Percentiles rank a stretch among this genome's conserved stretches.
Evolutionary conservation across 306 rosid genomes (phyloP).

Genomic region (Prunus kanzakura): DNA sequence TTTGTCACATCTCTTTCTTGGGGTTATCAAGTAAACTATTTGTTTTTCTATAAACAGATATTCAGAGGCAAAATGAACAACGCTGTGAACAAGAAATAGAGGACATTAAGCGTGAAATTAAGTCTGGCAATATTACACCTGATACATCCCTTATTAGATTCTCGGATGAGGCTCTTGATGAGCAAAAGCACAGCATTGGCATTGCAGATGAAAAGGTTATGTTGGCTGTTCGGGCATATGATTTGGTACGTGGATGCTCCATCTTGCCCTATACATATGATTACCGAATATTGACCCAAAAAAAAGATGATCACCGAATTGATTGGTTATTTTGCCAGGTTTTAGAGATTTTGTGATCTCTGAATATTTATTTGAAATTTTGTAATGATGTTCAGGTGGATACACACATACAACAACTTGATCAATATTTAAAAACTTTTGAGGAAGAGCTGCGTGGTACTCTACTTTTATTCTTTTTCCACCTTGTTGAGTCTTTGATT

Average conservation of each 20-base stretch:
- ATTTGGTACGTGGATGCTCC: constrained; percentile 61
- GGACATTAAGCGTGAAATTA: constrained; percentile 67
- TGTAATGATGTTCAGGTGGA: constrained; percentile 63
- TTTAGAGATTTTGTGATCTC: background rate
- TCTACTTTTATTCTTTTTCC: constrained; percentile 21
- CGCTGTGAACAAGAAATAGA: constrained; percentile 91
- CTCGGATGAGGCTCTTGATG: constrained; percentile 94
- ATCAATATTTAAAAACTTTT: constrained; percentile 81
- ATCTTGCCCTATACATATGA: background rate
- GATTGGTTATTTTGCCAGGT: background rate
- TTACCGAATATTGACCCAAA: background rate
- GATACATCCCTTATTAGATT: constrained; percentile 61
- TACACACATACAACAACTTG: constrained; percentile 92
- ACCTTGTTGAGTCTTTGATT: background rate
- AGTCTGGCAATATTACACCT: constrained; percentile 69
- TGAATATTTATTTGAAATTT: background rate
- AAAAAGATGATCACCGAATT: background rate
- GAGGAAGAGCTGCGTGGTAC: constrained; percentile 87
- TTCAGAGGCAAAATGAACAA: constrained; percentile 78
- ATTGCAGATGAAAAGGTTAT: constrained; percentile 90
- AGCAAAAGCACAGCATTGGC: constrained; percentile 92
- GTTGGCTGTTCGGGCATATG: constrained; percentile 90
- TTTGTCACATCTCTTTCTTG: background rate
- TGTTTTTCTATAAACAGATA: constrained; percentile 46
- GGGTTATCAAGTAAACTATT: background rate